Evolutionary conservation across 176 grass and related monocot genomes (phyloP), one percentile per base, ranked within the genome.

Genomic region (Puya raimondii): DNA sequence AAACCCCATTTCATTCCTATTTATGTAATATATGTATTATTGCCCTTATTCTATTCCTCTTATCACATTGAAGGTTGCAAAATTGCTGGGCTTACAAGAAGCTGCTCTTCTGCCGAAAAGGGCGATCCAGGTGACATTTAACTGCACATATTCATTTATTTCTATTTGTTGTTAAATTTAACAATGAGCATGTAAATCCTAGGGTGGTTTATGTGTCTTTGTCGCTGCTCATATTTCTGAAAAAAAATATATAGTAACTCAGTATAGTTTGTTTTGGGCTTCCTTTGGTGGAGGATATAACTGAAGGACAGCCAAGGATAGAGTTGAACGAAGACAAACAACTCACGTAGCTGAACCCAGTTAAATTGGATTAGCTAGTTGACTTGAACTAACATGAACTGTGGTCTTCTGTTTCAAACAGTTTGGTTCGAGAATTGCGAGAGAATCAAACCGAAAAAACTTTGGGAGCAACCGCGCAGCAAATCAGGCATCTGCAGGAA

Each of bases 381-480:
- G 7, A 59, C 9, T 47, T 21, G 16, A 17, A 33, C 18, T 58
- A 50, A 49, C 3, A 0, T 73, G 1, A 79, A 14, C 14, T 61
- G 63, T n/a, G 64, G 12, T 71, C 14, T 20, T 0, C 68, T 69
- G 3, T 27, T 64, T 14, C 20, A 50, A 27, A 21, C 77, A 91
- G 94, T 93, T 99, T 79, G 89, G 94, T 74, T 87, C 94, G 25
- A 92, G 94, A 73, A 92, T 90, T 74, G 89, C 94, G 29, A 85
- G 86, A 77, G 94, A 92, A 66, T 93, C 89, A 3, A 97, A 97
- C 74, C 85, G 83, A 56, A 87, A 83, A 57, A 89, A 87, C 81
- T 97, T 97, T 0, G 89, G 89, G 72, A 92, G 89, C 75, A 97
- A 92, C 80, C 87, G 89, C 16, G 94, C 94, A 0, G 84, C 94